Evolutionary conservation across 768 basidiomycete genomes (phyloP).

Genomic region (Coprinopsis strossmayeri): DNA sequence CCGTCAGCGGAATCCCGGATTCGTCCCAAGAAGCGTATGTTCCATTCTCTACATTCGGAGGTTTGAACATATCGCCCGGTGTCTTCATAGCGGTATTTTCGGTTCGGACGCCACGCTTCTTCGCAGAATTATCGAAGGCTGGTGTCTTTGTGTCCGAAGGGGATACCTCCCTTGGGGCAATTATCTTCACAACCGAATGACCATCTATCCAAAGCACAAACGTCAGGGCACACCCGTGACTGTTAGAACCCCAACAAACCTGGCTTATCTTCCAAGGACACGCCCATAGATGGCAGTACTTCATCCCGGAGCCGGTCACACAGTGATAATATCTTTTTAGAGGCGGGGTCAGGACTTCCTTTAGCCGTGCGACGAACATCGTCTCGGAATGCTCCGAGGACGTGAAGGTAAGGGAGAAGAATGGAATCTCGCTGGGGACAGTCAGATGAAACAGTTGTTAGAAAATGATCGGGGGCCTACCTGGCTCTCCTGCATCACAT

Average conservation of each 20-base stretch:
- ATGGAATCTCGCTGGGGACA: slow-evolving; percentile 66
- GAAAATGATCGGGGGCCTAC: no score
- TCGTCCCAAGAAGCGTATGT: slow-evolving; percentile 83
- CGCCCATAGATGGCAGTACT: slow-evolving; percentile 86
- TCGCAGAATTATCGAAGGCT: neutral
- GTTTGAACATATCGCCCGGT: slow-evolving; percentile 80
- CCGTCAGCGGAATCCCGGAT: slow-evolving; percentile 78
- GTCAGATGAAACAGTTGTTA: neutral
- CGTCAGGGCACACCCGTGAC: slow-evolving; percentile 14
- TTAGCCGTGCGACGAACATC: slow-evolving; percentile 81
- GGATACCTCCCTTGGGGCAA: neutral
- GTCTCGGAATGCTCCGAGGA: slow-evolving; percentile 88
- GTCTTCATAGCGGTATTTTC: no score
- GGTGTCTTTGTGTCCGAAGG: neutral
- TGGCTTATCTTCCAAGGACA: slow-evolving; percentile 53
- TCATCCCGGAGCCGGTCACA: slow-evolving; percentile 87
- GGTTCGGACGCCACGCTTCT: no score
- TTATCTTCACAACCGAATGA: neutral
- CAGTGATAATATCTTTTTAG: slow-evolving; percentile 77
- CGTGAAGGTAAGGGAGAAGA: slow-evolving; percentile 83
- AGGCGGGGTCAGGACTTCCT: slow-evolving; percentile 51
- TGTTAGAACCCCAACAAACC: slow-evolving; percentile 46
- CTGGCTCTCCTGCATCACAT: neutral
- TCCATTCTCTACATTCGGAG: slow-evolving; percentile 68
- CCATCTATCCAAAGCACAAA: neutral